These are phyloP conservation scores for Talaromyces piceae DNA, from an alignment of 2,329 filamentous ascomycete species.

Conservation along the genomic window DNA sequence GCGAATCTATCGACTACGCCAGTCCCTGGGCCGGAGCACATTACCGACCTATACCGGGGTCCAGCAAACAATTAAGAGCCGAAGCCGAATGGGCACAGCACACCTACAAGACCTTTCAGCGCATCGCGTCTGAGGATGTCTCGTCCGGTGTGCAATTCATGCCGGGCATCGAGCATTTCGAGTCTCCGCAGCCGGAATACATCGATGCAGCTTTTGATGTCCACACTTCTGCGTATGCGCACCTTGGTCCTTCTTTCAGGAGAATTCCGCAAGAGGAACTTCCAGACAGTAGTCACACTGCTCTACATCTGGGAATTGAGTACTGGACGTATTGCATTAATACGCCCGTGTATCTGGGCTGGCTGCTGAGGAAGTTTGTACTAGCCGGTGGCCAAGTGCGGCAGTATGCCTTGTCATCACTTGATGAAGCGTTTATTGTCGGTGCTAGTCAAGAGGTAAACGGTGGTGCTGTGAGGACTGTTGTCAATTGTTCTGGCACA, in stretches of 20 bases:
- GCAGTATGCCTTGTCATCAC: slow-evolving; percentile 21
- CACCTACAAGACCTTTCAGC: slow-evolving; percentile 34
- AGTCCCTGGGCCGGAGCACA: slow-evolving; percentile 43
- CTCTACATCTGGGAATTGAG: slow-evolving; percentile 31
- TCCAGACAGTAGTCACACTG: slow-evolving; percentile 17
- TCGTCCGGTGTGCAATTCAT: slow-evolving; percentile 31
- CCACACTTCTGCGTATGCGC: slow-evolving; percentile 20
- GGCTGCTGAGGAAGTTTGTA: slow-evolving; percentile 35
- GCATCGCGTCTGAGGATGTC: slow-evolving; percentile 25
- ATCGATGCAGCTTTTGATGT: slow-evolving; percentile 19
- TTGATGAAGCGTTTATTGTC: slow-evolving; percentile 33
- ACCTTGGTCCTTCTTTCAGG: slow-evolving; percentile 28
- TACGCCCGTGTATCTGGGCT: slow-evolving; percentile 36
- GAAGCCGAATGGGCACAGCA: slow-evolving; percentile 32
- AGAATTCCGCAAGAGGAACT: slow-evolving; percentile 22
- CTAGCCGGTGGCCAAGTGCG: slow-evolving; percentile 29
- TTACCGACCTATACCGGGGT: slow-evolving; percentile 38
- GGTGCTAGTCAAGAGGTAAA: slow-evolving; percentile 15
- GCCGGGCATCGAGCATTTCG: slow-evolving; percentile 37
- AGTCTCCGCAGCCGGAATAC: slow-evolving; percentile 31
- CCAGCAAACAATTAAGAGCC: slow-evolving; percentile 25
- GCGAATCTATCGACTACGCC: slow-evolving; percentile 36
- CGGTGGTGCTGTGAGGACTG: slow-evolving; percentile 21
- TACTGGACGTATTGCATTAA: slow-evolving; percentile 39
- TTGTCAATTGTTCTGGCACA: slow-evolving; percentile 40